Evolutionary conservation across 2,329 filamentous ascomycete genomes (phyloP).

Genomic region (Penicillium nordicum): DNA sequence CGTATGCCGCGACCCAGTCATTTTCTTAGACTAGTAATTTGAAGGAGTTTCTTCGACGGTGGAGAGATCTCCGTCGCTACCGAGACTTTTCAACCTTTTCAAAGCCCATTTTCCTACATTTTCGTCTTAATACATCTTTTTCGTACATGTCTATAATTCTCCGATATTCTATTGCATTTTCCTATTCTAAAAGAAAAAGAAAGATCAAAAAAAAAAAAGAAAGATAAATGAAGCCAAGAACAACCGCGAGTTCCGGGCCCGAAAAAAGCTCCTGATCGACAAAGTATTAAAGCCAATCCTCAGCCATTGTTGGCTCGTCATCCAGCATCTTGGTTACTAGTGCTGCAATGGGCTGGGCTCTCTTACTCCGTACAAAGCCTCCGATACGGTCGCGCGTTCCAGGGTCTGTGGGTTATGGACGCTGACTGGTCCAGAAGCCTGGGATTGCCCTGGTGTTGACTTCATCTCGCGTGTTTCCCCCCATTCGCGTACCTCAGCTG

Average conservation of each 20-base stretch:
- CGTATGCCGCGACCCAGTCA: conserved; percentile 27
- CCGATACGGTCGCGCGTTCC: conserved; percentile 32
- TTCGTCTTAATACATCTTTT: neutral
- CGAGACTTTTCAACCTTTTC: conserved; percentile 1
- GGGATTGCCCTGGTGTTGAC: conserved; percentile 24
- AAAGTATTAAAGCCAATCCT: conserved; percentile 13
- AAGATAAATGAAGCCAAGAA: neutral
- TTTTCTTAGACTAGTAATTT: conserved; percentile 23
- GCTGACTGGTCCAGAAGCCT: conserved; percentile 28
- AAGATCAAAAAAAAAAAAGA: no score
- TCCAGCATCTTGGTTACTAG: conserved; percentile 14
- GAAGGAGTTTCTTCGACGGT: conserved; percentile 16
- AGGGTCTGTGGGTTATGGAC: conserved; percentile 20
- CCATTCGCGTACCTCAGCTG: conserved; percentile 19
- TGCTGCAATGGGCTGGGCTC: conserved; percentile 14
- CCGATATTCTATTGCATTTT: neutral
- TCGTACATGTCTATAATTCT: neutral
- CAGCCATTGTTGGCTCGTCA: conserved; percentile 19
- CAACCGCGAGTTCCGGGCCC: neutral
- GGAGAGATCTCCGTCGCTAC: conserved; percentile 11
- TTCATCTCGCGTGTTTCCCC: conserved; percentile 16
- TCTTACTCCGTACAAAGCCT: conserved; percentile 11
- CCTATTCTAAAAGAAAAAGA: neutral
- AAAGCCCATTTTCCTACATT: neutral
- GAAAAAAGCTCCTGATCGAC: conserved; percentile 19